phyloP scores from a whole-genome alignment of 768 basidiomycete species.

The Lyophyllum semitale region DNA sequence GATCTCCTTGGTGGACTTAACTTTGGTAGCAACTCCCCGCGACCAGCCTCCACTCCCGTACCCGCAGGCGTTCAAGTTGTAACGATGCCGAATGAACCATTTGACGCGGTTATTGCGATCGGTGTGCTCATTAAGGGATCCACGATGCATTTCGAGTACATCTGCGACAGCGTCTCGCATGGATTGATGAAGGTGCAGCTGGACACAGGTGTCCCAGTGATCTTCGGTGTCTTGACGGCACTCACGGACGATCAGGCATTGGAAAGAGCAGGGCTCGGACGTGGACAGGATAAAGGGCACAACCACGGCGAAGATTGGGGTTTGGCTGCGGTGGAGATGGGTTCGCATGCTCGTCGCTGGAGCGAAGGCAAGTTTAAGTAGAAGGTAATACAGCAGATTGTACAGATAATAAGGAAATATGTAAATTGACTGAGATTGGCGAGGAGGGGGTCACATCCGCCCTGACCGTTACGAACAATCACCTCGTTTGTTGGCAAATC shows the following conservation, averaged over 20 bases:
- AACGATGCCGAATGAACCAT: constrained; percentile 59
- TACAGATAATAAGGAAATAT: background rate
- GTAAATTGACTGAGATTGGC: background rate
- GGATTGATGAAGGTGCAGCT: constrained; percentile 94
- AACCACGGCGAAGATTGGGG: constrained; percentile 99
- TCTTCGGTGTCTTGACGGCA: constrained; percentile 95
- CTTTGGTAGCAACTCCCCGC: constrained; percentile 45
- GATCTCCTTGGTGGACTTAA: constrained; percentile 76
- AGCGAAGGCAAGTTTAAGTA: constrained; percentile 62
- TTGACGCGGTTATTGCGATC: constrained; percentile 95
- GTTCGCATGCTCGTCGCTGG: constrained; percentile 65
- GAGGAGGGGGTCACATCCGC: background rate
- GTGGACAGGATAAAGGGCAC: constrained; percentile 73
- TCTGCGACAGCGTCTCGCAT: constrained; percentile 90
- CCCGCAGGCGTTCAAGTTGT: constrained; percentile 36
- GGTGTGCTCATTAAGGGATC: constrained; percentile 97
- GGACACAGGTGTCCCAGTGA: constrained; percentile 90
- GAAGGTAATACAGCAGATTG: constrained; percentile 1
- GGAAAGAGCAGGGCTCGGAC: constrained; percentile 88
- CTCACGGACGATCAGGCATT: constrained; percentile 93
- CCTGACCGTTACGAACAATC: constrained; percentile 8
- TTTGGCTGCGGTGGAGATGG: constrained; percentile 95
- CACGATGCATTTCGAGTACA: constrained; percentile 99
- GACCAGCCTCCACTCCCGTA: constrained; percentile 51
- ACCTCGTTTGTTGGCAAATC: constrained; percentile 8